phyloP scores from a whole-genome alignment of 148 eudicot species.

The Camellia granthamiana region DNA sequence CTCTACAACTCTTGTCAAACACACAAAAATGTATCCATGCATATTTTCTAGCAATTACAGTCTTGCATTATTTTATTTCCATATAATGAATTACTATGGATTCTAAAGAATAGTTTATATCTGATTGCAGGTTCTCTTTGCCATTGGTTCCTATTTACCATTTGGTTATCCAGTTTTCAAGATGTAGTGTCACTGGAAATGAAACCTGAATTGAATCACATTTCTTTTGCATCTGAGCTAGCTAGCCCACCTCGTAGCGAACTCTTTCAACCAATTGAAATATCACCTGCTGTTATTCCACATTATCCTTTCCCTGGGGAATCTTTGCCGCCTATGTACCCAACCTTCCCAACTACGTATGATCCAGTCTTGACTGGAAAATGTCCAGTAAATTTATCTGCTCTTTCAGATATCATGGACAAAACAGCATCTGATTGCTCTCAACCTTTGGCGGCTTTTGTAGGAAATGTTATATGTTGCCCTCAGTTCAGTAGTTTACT shows the following conservation, averaged over 20 bases:
- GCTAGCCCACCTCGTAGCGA: conserved; percentile 55
- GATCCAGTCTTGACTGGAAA: conserved; percentile 82
- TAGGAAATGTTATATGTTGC: conserved; percentile 90
- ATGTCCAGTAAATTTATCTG: conserved; percentile 90
- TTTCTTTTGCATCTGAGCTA: conserved; percentile 41
- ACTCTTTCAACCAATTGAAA: conserved; percentile 72
- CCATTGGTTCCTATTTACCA: conserved; percentile 39
- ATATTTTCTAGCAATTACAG: no score
- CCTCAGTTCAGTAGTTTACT: conserved; percentile 84
- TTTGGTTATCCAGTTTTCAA: conserved; percentile 52
- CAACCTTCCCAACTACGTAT: conserved; percentile 70
- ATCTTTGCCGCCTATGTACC: conserved; percentile 69
- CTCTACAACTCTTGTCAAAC: no score
- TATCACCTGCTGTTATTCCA: conserved; percentile 85
- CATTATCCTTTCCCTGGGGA: conserved; percentile 57
- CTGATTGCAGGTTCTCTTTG: conserved; percentile 58
- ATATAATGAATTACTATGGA: neutral
- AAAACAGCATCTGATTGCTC: conserved; percentile 87
- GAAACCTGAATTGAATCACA: conserved; percentile 31
- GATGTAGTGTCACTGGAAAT: conserved; percentile 35
- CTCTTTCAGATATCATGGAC: conserved; percentile 69
- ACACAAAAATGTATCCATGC: no score
- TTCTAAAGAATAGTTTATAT: conserved; percentile 6
- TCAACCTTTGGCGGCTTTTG: conserved; percentile 57
- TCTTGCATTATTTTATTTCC: neutral